phyloP scores from a whole-genome alignment of 2,329 filamentous ascomycete genomes.

The Cercospora brassicicola region DNA sequence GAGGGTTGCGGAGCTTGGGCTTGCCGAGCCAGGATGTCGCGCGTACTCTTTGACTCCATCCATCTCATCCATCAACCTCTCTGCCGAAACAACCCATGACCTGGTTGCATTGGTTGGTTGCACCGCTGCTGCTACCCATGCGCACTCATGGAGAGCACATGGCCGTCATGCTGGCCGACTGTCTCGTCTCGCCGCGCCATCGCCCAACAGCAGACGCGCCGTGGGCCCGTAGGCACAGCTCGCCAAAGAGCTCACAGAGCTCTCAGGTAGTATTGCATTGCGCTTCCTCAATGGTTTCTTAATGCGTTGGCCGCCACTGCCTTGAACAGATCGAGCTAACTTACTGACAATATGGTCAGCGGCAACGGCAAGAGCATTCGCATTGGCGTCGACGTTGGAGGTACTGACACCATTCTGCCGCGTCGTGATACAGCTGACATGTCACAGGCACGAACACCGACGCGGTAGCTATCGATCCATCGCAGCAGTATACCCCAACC shows the following conservation, averaged over 20 bases:
- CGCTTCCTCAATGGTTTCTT: background rate
- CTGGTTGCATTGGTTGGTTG: background rate
- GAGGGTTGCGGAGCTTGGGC: background rate
- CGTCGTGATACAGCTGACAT: background rate
- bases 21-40: background rate
- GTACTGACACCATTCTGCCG: constrained; percentile 20
- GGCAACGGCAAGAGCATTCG: constrained; percentile 34
- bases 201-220: background rate
- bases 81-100: background rate
- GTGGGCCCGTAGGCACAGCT: constrained; percentile 1
- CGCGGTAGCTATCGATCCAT: constrained; percentile 37
- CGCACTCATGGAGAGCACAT: background rate
- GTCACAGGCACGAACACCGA: constrained; percentile 39
- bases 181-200: background rate
- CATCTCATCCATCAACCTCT: background rate
- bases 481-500: constrained; percentile 28
- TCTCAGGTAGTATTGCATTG: background rate
- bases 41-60: background rate
- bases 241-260: background rate
- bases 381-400: constrained; percentile 49
- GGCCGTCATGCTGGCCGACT: background rate
- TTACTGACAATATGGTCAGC: constrained; percentile 6
- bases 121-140: background rate
- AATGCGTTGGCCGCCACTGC: background rate
- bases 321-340: background rate